Evolutionary conservation across 2,329 filamentous ascomycete genomes (phyloP), one percentile per base, ranked within the genome.

Genomic region (Reticulascus tulasneorum): DNA sequence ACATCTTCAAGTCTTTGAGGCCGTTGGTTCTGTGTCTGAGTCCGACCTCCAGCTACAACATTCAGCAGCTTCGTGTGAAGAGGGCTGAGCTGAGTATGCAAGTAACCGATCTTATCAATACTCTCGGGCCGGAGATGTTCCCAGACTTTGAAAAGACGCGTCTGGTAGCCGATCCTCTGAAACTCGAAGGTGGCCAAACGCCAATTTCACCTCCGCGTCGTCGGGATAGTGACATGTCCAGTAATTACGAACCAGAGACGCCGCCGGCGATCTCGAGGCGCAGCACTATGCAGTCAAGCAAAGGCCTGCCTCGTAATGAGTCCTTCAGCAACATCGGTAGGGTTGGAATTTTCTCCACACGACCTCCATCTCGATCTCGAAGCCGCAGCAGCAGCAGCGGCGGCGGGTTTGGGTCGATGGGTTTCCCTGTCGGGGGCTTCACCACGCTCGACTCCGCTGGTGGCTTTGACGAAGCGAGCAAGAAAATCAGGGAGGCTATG

Each of bases 81-180:
- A 80, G 93, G 35, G 82, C 77, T 18, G 75, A 84, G 45, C 75
- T 98, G 29, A 86, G 86, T 39, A 72, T 77, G 9, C 78, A 93
- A 54, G 89, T 98, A 24, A 95, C 90, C 2, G 80, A 93, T 4
- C 73, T 94, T 29, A 95, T 98, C 71, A 97, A 98, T 62, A 88
- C 86, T 13, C 79, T 98, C 10, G 93, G 93, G 0, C 93, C 93
- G 1, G 90, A 97, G 56, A 83, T 98, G 68, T 98, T 94, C 66
- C 84, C 89, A n/a, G 93, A 98, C 66, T 98, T 95, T 55, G 86
- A 93, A 51, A 76, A 82, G 44, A 75, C 78, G 10, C 78, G 87
- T 22, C 75, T 93, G 38, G 67, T 91, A 20, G 67, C 72, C 4
- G 77, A 82, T 45, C 65, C 75, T 1, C 61, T 66, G 45, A 64